Evolutionary conservation across 176 grass and related monocot species (phyloP), one percentile per base, ranked within the genome.

Genomic region (Triticum dicoccoides): DNA sequence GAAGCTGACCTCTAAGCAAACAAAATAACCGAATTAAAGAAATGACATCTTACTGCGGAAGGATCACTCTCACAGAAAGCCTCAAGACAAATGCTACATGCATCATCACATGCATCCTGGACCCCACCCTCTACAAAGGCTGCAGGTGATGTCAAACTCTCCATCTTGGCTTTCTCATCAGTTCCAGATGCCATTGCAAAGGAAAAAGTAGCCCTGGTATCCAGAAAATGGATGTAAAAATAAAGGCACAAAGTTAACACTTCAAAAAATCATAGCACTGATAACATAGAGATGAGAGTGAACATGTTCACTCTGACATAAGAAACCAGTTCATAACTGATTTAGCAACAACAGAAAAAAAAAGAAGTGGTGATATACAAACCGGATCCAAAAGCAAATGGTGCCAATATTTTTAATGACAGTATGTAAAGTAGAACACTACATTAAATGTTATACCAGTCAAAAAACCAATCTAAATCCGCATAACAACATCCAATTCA

Each of bases 61-160:
- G 97, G 97, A 79, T 98, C 94, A 59, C 87, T 94, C 15, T 94
- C 85, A 61, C 88, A 96, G 85, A 98, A 98, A 30, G 37, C 75
- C 69, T 98, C 97, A 15, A 98, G 97, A 63, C 97, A 98, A 37
- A 96, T 96, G 85, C 97, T 96, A 37, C 97, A 98, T 49, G 91
- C 85, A 85, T 98, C 97, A 89, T 98, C 97, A 3, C 92, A 98
- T 24, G 94, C 94, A 87, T 98, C 97, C 76, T 98, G 97, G 86
- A 91, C 86, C 23, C 97, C 97, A 84, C 94, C 97, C 80, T 96
- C 94, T 17, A 98, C 97, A 79, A 98, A 98, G 79, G 97, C 94
- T 10, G 82, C 90, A 18, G 97, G 56, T 24, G 97, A 98, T 77
- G 91, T 87, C 39, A 89, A 88, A 82, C 79, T 72, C 85, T 98